Base-by-base conservation (phyloP, 176 grass and related monocot genomes). In the Triticum monococcum region DNA sequence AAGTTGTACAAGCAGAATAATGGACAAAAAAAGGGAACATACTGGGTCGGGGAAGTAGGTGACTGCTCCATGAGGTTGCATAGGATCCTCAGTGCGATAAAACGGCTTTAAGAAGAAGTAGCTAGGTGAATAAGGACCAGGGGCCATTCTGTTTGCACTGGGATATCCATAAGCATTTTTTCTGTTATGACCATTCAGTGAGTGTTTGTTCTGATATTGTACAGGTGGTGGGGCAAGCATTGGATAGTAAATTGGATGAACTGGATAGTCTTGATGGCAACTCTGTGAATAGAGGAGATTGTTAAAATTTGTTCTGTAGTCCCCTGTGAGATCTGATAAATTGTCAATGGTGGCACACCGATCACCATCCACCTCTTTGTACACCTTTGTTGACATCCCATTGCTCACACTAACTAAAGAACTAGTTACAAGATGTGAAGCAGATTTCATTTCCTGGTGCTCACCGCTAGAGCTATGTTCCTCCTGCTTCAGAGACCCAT, bases 31-130 rank as follows among this genome's bases (percentile, higher is more conserved):
- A 71, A 59, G 60, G 78, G 25, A 86, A 84, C 83, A 28, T 92
- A 95, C 93, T 79, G 74, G 81, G 46, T 93, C 81, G 7, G 96
- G 92, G 71, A 96, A 91, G 90, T 96, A 96, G 62, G 93, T 89
- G 68, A 89, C 92, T 79, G 92, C 94, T 85, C 92, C 96, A 81
- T 72, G 88, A 77, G 75, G 77, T 68, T 90, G 90, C 22, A 54
- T 75, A 77, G 54, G 61, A 81, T 91, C 93, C 63, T 94, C 92
- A 31, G 71, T 68, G 32, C 82, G 86, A 86, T 89, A 92, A 76
- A 91, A 32, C 59, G 87, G 88, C 38, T 85, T 87, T 10, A 89
- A 1, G 52, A 89, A 37, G 75, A 85, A 86, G 92, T 86, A 98
- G 66, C 86, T 69, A 75, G 87, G 75, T 56, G 84, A 20, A 85